Conservation (phyloP, 2,329 filamentous ascomycete genomes). For the Proliferodiscus dingleyae region DNA sequence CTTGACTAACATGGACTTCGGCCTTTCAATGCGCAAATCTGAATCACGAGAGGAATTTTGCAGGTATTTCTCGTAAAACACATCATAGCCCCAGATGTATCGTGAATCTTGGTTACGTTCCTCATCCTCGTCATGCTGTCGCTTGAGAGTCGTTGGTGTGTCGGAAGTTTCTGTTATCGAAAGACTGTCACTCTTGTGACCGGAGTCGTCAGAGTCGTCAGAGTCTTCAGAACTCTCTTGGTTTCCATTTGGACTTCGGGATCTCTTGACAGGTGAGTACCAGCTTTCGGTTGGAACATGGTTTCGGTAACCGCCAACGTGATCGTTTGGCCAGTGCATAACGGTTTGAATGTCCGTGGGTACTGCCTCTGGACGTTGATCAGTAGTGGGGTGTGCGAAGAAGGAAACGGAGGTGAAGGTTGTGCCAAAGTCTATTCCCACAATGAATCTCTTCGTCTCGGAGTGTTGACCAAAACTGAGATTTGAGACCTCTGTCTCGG, state of each 20-base stretch:
- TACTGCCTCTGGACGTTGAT: slow-evolving; percentile 4
- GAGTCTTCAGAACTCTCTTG: background rate
- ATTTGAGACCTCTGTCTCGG: background rate
- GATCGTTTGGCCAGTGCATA: slow-evolving; percentile 17
- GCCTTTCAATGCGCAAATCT: background rate
- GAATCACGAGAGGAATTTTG: background rate
- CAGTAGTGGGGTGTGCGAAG: background rate
- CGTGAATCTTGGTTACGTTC: background rate
- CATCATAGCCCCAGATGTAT: background rate
- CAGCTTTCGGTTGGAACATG: slow-evolving; percentile 21
- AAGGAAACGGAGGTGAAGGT: slow-evolving; percentile 16
- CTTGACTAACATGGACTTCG: slow-evolving; percentile 16
- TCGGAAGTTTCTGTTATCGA: too few species aligned
- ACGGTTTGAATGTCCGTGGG: slow-evolving; percentile 13
- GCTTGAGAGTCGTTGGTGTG: too few species aligned
- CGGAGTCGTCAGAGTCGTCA: background rate
- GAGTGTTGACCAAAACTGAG: background rate
- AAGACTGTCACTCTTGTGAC: too few species aligned
- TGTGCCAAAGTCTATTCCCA: slow-evolving; percentile 9
- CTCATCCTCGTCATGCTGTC: background rate
- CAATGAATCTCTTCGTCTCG: background rate
- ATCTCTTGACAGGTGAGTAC: slow-evolving; percentile 10
- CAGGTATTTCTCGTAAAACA: background rate
- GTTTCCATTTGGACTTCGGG: background rate
- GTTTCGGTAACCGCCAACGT: background rate